Evolutionary conservation across 2,329 filamentous ascomycete genomes (phyloP).

Genomic region (Chalaropsis thielavioides): DNA sequence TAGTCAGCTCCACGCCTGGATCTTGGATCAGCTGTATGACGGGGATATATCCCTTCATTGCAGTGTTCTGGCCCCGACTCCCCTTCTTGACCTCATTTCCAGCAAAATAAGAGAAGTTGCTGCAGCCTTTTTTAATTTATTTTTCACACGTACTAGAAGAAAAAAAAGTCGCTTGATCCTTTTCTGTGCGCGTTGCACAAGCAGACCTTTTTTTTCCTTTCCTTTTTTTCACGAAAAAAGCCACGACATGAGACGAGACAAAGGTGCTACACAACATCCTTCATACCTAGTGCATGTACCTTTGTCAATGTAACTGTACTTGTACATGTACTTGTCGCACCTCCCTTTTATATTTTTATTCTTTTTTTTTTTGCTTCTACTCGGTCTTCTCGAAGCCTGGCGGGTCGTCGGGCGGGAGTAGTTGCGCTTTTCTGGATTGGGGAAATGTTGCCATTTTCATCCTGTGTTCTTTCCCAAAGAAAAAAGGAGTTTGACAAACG

Average conservation of each 20-base stretch:
- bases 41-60: background rate
- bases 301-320: background rate
- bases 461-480: no score
- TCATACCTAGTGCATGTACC: no score
- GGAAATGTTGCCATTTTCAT: no score
- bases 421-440: no score
- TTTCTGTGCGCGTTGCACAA: background rate
- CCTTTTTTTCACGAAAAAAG: background rate
- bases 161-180: background rate
- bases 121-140: background rate
- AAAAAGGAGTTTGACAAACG: no score
- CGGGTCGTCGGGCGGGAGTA: no score
- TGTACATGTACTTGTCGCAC: no score
- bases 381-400: no score
- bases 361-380: no score
- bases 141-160: background rate
- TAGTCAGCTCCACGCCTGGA: background rate
- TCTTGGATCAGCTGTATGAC: background rate
- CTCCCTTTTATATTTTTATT: no score
- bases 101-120: background rate
- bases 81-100: background rate
- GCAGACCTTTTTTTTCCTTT: background rate
- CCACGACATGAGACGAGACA: no score
- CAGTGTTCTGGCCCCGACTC: background rate
- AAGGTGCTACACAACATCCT: no score